These are phyloP conservation scores for Sergeia podlipaevii DNA, from an alignment of 208 protist species.

Conservation along the genomic window DNA sequence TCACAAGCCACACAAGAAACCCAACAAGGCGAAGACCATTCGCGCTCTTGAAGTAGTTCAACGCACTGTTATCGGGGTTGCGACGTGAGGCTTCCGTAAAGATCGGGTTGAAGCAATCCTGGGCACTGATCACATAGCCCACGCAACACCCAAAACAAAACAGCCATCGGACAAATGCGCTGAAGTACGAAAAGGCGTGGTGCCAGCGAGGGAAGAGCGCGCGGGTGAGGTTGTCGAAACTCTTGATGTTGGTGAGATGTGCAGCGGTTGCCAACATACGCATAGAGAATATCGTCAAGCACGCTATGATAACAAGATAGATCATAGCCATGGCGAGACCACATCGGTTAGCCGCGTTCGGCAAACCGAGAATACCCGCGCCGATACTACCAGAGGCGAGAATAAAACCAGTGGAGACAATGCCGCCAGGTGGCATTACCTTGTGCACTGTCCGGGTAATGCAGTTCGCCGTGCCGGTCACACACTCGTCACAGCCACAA, in stretches of 20 bases:
- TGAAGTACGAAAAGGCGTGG: slow-evolving; percentile 15
- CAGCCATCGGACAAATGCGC: slow-evolving; percentile 15
- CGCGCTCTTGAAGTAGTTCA: slow-evolving; percentile 5
- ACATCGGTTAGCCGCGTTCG: slow-evolving; percentile 12
- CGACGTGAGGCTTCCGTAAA: slow-evolving; percentile 1
- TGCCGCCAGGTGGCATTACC: slow-evolving; percentile 19
- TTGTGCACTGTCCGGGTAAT: slow-evolving; percentile 3
- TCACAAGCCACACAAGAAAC: slow-evolving; percentile 12
- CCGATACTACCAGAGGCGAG: slow-evolving; percentile 20
- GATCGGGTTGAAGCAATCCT: slow-evolving; percentile 14
- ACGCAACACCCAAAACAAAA: slow-evolving; percentile 24
- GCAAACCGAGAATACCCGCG: slow-evolving; percentile 19
- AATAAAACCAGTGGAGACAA: slow-evolving; percentile 17
- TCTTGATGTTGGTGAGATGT: slow-evolving; percentile 12
- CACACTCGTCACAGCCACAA: too few species aligned
- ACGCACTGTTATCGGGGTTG: background rate
- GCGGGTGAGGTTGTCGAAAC: slow-evolving; percentile 17
- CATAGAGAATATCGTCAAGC: slow-evolving; percentile 30
- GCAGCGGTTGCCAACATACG: slow-evolving; percentile 12
- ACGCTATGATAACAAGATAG: slow-evolving; percentile 12
- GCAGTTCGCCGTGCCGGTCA: too few species aligned
- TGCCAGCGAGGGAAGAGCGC: slow-evolving; percentile 9
- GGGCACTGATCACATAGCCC: slow-evolving; percentile 20
- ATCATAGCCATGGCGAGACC: slow-evolving; percentile 22
- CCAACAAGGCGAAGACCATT: slow-evolving; percentile 6